phyloP scores from a whole-genome alignment of 257 asterid species.

The Solanum bulbocastanum region DNA sequence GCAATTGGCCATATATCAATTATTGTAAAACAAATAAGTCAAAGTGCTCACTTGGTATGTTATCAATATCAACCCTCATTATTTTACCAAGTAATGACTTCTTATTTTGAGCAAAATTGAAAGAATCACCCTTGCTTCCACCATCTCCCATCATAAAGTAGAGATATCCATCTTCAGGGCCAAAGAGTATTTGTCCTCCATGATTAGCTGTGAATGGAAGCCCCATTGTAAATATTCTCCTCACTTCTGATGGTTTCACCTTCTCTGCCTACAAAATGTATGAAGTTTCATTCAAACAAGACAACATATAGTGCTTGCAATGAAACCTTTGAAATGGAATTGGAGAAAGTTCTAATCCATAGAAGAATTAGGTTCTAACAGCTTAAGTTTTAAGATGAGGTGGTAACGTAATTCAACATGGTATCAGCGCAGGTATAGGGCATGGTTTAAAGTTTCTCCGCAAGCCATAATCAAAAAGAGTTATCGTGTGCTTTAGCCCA shows the following conservation, averaged over 20 bases:
- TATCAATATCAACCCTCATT: conserved; percentile 68
- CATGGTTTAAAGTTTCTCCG: neutral
- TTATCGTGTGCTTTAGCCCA: neutral
- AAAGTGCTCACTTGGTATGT: conserved; percentile 51
- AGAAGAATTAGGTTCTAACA: neutral
- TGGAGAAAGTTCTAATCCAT: neutral
- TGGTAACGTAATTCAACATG: neutral
- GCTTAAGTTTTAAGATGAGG: neutral
- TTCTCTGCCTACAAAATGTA: conserved; percentile 28
- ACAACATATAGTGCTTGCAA: neutral
- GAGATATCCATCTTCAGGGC: conserved; percentile 73
- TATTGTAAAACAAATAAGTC: neutral
- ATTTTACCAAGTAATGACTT: conserved; percentile 85
- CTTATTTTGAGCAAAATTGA: conserved; percentile 77
- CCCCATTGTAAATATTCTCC: conserved; percentile 78
- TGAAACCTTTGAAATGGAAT: neutral
- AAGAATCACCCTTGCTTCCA: conserved; percentile 73
- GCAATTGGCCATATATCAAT: neutral
- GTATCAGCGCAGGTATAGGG: neutral
- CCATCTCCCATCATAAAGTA: conserved; percentile 91
- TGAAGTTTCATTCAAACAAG: neutral
- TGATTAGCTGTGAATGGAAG: conserved; percentile 56
- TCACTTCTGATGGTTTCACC: conserved; percentile 55
- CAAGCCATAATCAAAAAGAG: neutral
- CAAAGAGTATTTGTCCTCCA: conserved; percentile 89